Evolutionary conservation across 2,329 filamentous ascomycete species (phyloP).

Genomic region (Volutella citrinella): DNA sequence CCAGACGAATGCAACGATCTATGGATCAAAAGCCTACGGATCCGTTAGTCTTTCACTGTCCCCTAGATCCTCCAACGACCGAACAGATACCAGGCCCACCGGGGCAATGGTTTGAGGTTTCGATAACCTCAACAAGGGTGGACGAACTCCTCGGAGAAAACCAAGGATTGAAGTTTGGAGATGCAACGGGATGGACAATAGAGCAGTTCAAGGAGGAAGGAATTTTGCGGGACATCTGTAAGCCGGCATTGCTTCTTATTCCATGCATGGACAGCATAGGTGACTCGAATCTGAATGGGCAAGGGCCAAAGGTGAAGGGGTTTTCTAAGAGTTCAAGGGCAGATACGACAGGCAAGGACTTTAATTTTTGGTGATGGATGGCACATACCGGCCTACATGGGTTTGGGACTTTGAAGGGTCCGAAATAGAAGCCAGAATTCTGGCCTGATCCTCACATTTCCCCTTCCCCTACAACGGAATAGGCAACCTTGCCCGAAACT

Average conservation of each 20-base stretch:
- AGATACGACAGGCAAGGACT: constrained; percentile 3
- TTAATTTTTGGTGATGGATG: constrained; percentile 23
- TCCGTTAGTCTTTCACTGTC: no score
- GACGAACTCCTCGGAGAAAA: constrained; percentile 24
- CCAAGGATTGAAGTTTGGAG: constrained; percentile 21
- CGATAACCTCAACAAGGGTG: constrained; percentile 20
- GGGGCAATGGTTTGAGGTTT: constrained; percentile 28
- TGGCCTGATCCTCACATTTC: no score
- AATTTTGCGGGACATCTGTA: constrained; percentile 24
- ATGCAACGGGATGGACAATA: constrained; percentile 22
- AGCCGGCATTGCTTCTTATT: constrained; percentile 28
- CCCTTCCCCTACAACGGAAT: no score
- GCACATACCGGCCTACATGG: no score
- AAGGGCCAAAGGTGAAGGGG: constrained; percentile 7
- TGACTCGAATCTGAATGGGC: constrained; percentile 23
- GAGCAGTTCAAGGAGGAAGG: constrained; percentile 19
- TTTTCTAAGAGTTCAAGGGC: constrained; percentile 7
- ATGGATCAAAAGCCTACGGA: no score
- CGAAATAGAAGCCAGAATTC: no score
- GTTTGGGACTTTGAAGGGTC: no score
- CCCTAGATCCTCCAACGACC: no score
- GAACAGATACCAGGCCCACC: constrained; percentile 7
- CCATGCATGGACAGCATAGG: constrained; percentile 31
- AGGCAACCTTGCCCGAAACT: no score
- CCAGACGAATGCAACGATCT: no score